Evolutionary conservation across 2,329 filamentous ascomycete species (phyloP), one percentile per base, ranked within the genome.

Genomic region (Diaporthe sp.): DNA sequence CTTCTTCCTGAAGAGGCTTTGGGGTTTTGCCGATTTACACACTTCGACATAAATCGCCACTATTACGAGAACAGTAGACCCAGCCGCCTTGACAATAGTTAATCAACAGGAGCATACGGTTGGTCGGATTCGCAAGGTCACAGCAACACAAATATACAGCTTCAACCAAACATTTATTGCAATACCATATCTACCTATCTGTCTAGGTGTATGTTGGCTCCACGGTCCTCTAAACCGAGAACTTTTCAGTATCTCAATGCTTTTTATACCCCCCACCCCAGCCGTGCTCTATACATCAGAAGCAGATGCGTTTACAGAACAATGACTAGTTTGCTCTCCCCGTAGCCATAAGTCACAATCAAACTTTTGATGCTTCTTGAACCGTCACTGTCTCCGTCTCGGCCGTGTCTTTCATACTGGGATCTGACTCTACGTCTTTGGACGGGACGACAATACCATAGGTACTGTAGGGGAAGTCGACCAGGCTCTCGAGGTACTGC

Each of bases 391-490:
- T 75, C 13, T 58, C 76, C 0, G 79, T 63, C 65, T 61, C 37
- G 8, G 68, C 80, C n/a, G 82, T 79, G 74, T 85, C 84, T 77
- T 83, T 81, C 87, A 89, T 89, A 39, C 83, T 82, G 7, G 82
- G 78, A 74, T 87, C 84, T 71, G 82, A 70, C 76, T 89, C 87
- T 13, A 87, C 86, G 73, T 86, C 85, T 1, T 79, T 71, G 53
- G 85, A 78, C 77, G 88, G 85, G 3, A 90, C 80, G n/a, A 85
- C 83, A 47, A 93, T 92, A 58, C 90, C 90, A 76, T 90, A 93
- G 81, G 85, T 88, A 39, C 86, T 86, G 74, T 91, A 92, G 0
- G 90, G 90, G 76, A 93, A 93, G 53, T 86, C 80, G 70, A 86
- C 87, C 37, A 93, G 82, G 28, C 84, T 87, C 34, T 81, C 78